Percentiles rank a stretch among this genome's conserved stretches.
These are phyloP conservation scores for Heliamphora exappendiculata DNA, from an alignment of 148 eudicot genomes.

Conservation along the genomic window DNA sequence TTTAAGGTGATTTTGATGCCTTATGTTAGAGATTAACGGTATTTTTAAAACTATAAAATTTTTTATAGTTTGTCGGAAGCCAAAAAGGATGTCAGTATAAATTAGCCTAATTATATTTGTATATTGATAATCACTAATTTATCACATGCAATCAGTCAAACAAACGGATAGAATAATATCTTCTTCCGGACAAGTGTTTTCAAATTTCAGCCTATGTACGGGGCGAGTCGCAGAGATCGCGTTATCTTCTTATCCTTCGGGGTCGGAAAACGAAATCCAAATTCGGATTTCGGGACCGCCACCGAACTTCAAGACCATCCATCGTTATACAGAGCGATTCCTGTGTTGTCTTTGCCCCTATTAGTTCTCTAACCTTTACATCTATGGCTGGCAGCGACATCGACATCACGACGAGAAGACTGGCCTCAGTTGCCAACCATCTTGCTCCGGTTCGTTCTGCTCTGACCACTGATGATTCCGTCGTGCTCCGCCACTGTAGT, in stretches of 20 bases:
- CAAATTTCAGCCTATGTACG: too few relatives aligned
- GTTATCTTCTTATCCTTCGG: background rate
- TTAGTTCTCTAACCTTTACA: background rate
- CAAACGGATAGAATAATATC: too few relatives aligned
- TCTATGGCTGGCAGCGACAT: slow-evolving; percentile 34
- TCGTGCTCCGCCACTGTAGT: slow-evolving; percentile 11
- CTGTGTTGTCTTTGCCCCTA: background rate
- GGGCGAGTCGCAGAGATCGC: too few relatives aligned
- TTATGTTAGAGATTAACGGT: too few relatives aligned
- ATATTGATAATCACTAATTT: too few relatives aligned
- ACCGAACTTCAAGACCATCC: background rate
- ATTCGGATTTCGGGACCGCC: background rate
- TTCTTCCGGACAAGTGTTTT: too few relatives aligned
- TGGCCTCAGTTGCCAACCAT: slow-evolving; percentile 49
- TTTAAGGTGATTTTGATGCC: too few relatives aligned
- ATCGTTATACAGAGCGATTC: background rate
- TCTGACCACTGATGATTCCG: background rate
- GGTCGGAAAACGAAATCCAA: background rate
- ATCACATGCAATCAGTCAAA: too few relatives aligned
- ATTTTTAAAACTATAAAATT: too few relatives aligned
- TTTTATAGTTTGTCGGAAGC: too few relatives aligned
- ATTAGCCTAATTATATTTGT: too few relatives aligned
- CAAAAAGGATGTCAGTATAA: too few relatives aligned
- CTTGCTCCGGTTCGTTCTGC: slow-evolving; percentile 25
- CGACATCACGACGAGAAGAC: slow-evolving; percentile 30